Evolutionary conservation across 202 grass and related monocot species (phyloP).

Genomic region (Sporobolus alterniflorus): DNA sequence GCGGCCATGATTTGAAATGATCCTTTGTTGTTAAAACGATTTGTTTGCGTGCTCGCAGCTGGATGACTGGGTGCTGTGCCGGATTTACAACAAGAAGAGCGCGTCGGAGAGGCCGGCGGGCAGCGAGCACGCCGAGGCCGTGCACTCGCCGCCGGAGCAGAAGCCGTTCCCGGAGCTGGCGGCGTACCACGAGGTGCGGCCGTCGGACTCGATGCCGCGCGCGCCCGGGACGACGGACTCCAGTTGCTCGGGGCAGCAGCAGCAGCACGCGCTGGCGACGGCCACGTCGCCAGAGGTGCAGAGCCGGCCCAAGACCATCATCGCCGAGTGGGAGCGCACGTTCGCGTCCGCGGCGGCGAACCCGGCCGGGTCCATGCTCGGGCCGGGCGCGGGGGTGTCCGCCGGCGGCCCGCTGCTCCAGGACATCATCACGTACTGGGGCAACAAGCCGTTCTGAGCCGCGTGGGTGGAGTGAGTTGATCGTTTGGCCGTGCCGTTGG

Average conservation of each 20-base stretch:
- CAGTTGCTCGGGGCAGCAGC: conserved; percentile 62
- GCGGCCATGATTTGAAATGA: background rate
- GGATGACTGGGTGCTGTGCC: conserved; percentile 98
- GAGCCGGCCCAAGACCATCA: conserved; percentile 78
- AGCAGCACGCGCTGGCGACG: conserved; percentile 45
- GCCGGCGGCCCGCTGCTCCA: conserved; percentile 67
- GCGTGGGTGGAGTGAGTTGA: no score
- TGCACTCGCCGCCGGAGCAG: conserved; percentile 58
- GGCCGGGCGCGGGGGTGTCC: background rate
- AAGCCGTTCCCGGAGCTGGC: conserved; percentile 61
- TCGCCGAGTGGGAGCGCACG: conserved; percentile 74
- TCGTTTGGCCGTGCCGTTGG: no score
- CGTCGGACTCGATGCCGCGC: conserved; percentile 77
- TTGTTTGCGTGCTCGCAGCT: conserved; percentile 39
- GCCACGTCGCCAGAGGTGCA: conserved; percentile 61
- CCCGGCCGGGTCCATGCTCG: conserved; percentile 40
- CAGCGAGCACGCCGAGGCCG: background rate
- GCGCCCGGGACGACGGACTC: conserved; percentile 65
- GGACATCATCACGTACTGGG: conserved; percentile 84
- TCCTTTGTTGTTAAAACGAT: background rate
- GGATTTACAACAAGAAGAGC: conserved; percentile 98
- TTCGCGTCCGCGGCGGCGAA: conserved; percentile 32
- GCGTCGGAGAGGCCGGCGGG: conserved; percentile 29
- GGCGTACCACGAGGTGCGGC: conserved; percentile 64
- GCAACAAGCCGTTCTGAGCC: conserved; percentile 71